Base-by-base conservation (phyloP, 1,284 basidiomycete species). In the Lentinula novae-zelandiae region DNA sequence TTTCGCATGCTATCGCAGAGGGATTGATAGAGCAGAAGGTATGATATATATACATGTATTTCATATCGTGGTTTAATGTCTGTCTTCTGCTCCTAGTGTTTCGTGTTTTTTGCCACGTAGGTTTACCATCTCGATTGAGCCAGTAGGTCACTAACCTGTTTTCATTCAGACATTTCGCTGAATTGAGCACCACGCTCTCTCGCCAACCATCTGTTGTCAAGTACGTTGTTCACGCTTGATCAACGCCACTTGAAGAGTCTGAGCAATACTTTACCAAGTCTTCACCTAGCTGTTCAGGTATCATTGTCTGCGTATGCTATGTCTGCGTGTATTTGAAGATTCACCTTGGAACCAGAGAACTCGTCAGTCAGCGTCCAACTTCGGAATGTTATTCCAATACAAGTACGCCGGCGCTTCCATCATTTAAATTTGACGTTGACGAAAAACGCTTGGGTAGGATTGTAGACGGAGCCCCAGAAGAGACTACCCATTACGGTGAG, bases 1-100 rank as follows among this genome's bases (percentile, higher is more conserved):
- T 98, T 53, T 89, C 93, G 0, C 92, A 96, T 73, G 95, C 96
- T 0, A 92, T 98, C 61, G 92, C 93, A 0, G 96, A 98, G 71
- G 85, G 84, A 48, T 80, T 98, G 60, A 88, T 97, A 65, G 76
- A 77, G 50, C 74, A 81, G 46, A 90, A 90, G 77, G 95, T 90
- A 52, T 36, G 75, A 13, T 36, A n/a, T 31, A 7, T 42, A 36
- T 12, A 10, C n/a, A 27, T 27, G 3, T 4, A 3, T 22, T 22
- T 22, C 27, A 27, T 53, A 15, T 48, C 9, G 22, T 31, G 6
- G 13, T 20, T 20, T 7, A 63, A 20, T 58, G 48, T 17, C 4
- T 34, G 22, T 40, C 3, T 13, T 40, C 38, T 58, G 36, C 54
- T n/a, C 12, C 42, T 58, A 95, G 91, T 80, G 87, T 9, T 92